Base-by-base conservation (phyloP, 2,329 filamentous ascomycete species). In the Fusarium verrucosum region DNA sequence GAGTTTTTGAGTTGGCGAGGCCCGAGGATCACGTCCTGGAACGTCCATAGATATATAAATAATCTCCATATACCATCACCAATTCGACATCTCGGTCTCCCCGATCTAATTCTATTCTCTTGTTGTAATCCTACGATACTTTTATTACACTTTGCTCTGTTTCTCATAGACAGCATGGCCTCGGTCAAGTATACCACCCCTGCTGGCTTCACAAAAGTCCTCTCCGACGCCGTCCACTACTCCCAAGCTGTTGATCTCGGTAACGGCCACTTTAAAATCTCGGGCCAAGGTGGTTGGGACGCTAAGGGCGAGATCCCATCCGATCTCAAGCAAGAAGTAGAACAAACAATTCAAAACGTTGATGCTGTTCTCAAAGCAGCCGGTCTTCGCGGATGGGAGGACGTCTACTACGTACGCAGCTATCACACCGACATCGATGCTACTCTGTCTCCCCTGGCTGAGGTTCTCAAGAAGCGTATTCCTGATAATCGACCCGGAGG, bases 331-430 rank as follows among this genome's bases (percentile, higher is more conserved):
- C 37, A 45, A 1, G 60, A 69, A 52, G 49, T 65, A 0, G 66
- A 69, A 14, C 52, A 66, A 3, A 61, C 71, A 0, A 50, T 73
- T 3, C 51, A 68, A 38, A 73, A 73, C 22, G 59, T 73, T 2
- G 68, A 73, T 26, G 10, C 50, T 4, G 62, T 72, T 17, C 70
- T 73, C 16, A 53, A 70, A 28, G 51, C 66, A 1, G 63, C 54
- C 3, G 71, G 70, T 6, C 57, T 73, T 1, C 54, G 62, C 1
- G 70, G 70, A 0, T 72, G 70, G 71, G 70, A 72, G 9, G 71
- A 73, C n/a, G 70, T 73, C 2, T 72, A 70, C 22, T 65, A 61
- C 14, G n/a, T 72, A 9, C 60, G 70, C 4, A 62, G 68, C 3
- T 73, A 72, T 14, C 68, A 71, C 16, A 55, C 56, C 26, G 63